Evolutionary conservation across 495 filamentous ascomycete genomes (phyloP).

Genomic region (Penicillium turbatum): DNA sequence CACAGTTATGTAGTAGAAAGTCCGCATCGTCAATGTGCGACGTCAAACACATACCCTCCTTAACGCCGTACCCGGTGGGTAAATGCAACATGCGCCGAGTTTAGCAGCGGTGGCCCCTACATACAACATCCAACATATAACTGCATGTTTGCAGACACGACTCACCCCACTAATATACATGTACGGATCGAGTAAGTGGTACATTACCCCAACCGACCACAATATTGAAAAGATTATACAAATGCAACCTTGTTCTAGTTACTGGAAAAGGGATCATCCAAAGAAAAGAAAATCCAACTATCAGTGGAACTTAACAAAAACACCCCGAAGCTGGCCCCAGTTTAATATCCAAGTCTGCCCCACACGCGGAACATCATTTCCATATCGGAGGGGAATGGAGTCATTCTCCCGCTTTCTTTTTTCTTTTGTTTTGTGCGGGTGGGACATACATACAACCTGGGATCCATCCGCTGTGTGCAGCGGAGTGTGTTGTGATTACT

Average conservation of each 20-base stretch:
- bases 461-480: too few species aligned
- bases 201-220: too few species aligned
- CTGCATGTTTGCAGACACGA: neutral
- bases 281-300: neutral
- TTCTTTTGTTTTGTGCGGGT: neutral
- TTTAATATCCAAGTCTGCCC: neutral
- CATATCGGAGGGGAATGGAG: slow-evolving; percentile 4
- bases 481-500: too few species aligned
- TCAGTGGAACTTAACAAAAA: neutral
- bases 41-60: too few species aligned
- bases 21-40: neutral
- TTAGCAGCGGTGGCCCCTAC: neutral
- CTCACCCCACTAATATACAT: neutral
- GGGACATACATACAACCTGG: neutral
- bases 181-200: neutral
- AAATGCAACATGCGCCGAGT: too few species aligned
- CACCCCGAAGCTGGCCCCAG: neutral
- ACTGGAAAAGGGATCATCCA: neutral
- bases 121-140: too few species aligned
- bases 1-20: neutral
- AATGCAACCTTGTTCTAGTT: too few species aligned
- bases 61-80: too few species aligned
- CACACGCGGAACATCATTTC: slow-evolving; percentile 6
- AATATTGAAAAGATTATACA: too few species aligned
- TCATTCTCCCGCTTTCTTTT: slow-evolving; percentile 3